Conservation (phyloP, 2,329 filamentous ascomycete species). For the Ascochyta lentis region DNA sequence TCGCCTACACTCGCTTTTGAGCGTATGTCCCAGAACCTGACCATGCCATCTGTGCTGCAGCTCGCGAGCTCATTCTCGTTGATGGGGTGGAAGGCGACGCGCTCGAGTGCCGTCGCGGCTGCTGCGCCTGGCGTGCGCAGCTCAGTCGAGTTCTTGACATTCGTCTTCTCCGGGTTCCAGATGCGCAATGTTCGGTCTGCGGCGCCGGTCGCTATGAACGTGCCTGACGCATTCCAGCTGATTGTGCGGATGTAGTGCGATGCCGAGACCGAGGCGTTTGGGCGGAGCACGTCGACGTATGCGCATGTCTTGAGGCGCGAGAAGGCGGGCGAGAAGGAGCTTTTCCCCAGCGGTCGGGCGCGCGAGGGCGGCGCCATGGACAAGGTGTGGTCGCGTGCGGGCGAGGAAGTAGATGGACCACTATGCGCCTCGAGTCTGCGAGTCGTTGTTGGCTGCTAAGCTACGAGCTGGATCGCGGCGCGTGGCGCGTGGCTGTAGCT, state of each 20-base stretch:
- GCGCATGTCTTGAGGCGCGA: constrained; percentile 71
- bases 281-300: constrained; percentile 60
- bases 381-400: background rate
- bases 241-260: constrained; percentile 69
- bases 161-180: constrained; percentile 80
- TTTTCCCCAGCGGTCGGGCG: constrained; percentile 69
- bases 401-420: background rate
- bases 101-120: constrained; percentile 62
- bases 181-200: constrained; percentile 74
- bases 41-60: constrained; percentile 74
- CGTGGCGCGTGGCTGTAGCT: background rate
- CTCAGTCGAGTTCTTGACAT: constrained; percentile 77
- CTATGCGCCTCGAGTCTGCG: background rate
- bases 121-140: constrained; percentile 66
- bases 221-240: constrained; percentile 87
- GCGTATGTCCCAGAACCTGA: constrained; percentile 82
- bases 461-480: background rate
- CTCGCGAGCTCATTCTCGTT: constrained; percentile 80
- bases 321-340: constrained; percentile 73
- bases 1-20: constrained; percentile 74
- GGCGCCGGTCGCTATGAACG: constrained; percentile 81
- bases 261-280: constrained; percentile 39
- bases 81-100: constrained; percentile 78
- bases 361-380: constrained; percentile 50
- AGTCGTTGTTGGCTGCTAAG: background rate